These are phyloP conservation scores for Suhomyces bribrorum DNA, from an alignment of 1,139 yeast genomes.

Conservation along the genomic window DNA sequence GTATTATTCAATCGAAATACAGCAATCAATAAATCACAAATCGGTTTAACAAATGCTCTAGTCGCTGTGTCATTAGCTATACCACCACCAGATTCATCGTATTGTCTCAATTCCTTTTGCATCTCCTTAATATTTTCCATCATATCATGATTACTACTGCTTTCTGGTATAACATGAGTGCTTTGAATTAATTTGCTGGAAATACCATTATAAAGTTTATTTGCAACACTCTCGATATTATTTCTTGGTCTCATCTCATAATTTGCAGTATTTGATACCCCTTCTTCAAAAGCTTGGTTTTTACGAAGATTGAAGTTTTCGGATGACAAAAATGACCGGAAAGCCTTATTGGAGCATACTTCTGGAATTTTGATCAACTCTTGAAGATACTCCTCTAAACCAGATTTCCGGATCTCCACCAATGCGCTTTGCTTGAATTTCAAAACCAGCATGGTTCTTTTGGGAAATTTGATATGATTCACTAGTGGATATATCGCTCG, in stretches of 20 bases:
- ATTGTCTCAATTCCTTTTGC: slow-evolving; percentile 44
- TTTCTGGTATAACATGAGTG: slow-evolving; percentile 11
- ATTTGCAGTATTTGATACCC: not conserved
- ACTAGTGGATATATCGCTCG: slow-evolving; percentile 55
- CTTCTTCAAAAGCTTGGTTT: slow-evolving; percentile 33
- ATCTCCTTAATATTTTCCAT: slow-evolving; percentile 40
- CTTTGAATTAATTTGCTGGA: slow-evolving; percentile 29
- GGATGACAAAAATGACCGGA: slow-evolving; percentile 75
- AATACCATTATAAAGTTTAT: slow-evolving; percentile 45
- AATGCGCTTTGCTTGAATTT: slow-evolving; percentile 64
- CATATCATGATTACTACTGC: slow-evolving; percentile 21
- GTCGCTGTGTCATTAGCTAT: slow-evolving; percentile 18
- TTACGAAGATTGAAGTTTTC: slow-evolving; percentile 55
- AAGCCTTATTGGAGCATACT: slow-evolving; percentile 72
- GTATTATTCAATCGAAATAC: slow-evolving; percentile 68
- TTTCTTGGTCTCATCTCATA: slow-evolving; percentile 10
- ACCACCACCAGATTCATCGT: slow-evolving; percentile 34
- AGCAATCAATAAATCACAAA: slow-evolving; percentile 72
- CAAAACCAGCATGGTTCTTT: slow-evolving; percentile 60
- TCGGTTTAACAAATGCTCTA: slow-evolving; percentile 65
- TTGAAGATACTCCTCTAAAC: slow-evolving; percentile 64
- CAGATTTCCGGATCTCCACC: slow-evolving; percentile 63
- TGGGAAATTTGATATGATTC: slow-evolving; percentile 57
- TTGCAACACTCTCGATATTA: slow-evolving; percentile 42
- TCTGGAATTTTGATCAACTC: slow-evolving; percentile 59